Evolutionary conservation across 495 filamentous ascomycete species (phyloP).

Genomic region (Endocarpon pusillum): DNA sequence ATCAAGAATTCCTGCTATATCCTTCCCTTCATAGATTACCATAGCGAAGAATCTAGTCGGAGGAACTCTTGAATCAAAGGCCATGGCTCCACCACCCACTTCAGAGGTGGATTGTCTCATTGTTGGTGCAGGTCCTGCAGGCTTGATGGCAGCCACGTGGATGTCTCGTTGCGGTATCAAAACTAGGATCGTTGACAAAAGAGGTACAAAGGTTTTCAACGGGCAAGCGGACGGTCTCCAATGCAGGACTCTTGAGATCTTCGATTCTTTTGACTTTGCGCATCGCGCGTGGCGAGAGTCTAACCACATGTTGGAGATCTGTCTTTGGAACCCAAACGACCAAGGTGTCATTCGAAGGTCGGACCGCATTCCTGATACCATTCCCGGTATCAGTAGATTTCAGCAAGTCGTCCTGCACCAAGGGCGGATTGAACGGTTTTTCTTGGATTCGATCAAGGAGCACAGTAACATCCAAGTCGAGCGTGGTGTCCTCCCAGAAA

Average conservation of each 20-base stretch:
- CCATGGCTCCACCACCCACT: neutral
- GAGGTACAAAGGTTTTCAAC: slow-evolving; percentile 31
- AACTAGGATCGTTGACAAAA: slow-evolving; percentile 45
- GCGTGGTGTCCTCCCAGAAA: slow-evolving; percentile 28
- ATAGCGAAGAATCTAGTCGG: neutral
- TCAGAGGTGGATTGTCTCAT: slow-evolving; percentile 34
- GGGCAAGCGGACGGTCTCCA: slow-evolving; percentile 47
- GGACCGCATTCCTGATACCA: slow-evolving; percentile 31
- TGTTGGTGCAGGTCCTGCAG: slow-evolving; percentile 50
- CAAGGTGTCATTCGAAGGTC: slow-evolving; percentile 36
- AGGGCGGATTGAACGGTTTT: slow-evolving; percentile 38
- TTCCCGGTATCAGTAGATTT: slow-evolving; percentile 33
- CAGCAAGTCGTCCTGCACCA: slow-evolving; percentile 38
- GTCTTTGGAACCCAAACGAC: slow-evolving; percentile 28
- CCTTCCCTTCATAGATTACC: neutral
- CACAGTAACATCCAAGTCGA: slow-evolving; percentile 28
- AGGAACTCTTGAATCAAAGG: too few relatives aligned
- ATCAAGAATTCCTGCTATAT: neutral
- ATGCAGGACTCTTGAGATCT: slow-evolving; percentile 42
- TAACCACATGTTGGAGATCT: slow-evolving; percentile 29
- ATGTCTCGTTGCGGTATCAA: slow-evolving; percentile 41
- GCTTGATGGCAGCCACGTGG: slow-evolving; percentile 46
- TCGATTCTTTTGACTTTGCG: slow-evolving; percentile 48
- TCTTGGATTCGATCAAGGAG: slow-evolving; percentile 32
- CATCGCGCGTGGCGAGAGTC: slow-evolving; percentile 43